Conservation (phyloP, 768 basidiomycete genomes). For the Trametes punicea region DNA sequence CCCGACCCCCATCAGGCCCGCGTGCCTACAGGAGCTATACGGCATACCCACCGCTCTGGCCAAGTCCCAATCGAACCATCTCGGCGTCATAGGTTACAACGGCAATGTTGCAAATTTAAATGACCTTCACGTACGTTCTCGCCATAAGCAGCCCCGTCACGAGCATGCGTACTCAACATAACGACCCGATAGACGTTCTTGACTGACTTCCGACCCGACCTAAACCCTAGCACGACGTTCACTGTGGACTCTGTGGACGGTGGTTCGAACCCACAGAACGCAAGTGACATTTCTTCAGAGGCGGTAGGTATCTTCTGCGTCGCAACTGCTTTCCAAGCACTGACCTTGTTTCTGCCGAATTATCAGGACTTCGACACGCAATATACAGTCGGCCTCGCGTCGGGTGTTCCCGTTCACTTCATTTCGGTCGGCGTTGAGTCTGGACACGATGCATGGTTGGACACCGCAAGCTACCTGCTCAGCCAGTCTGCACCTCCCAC, state of each 20-base stretch:
- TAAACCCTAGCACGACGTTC: constrained; percentile 25
- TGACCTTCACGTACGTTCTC: constrained; percentile 26
- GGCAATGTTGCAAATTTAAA: constrained; percentile 30
- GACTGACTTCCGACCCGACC: constrained; percentile 23
- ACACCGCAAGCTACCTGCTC: constrained; percentile 28
- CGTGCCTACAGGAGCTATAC: constrained; percentile 34
- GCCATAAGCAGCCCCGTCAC: too few species aligned
- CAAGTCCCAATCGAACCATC: constrained; percentile 22
- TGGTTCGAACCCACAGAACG: constrained; percentile 27
- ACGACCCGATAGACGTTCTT: constrained; percentile 25
- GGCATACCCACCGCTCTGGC: constrained; percentile 35
- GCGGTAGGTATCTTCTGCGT: constrained; percentile 13
- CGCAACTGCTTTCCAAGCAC: background rate
- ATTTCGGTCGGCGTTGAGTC: constrained; percentile 31
- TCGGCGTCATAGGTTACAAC: constrained; percentile 34
- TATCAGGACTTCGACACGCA: constrained; percentile 36
- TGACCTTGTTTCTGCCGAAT: constrained; percentile 5
- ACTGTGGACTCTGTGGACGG: constrained; percentile 29
- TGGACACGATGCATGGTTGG: constrained; percentile 32
- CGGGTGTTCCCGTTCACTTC: constrained; percentile 31
- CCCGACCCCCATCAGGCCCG: constrained; percentile 26
- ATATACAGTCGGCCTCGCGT: constrained; percentile 34
- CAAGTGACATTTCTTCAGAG: constrained; percentile 27
- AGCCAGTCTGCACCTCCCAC: constrained; percentile 25
- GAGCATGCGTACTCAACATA: constrained; percentile 40